A percentile compares a stretch with the other conserved stretches of the same genome.
phyloP scores from a whole-genome alignment of 2,329 filamentous ascomycete genomes.

The Colletotrichum camelliae region DNA sequence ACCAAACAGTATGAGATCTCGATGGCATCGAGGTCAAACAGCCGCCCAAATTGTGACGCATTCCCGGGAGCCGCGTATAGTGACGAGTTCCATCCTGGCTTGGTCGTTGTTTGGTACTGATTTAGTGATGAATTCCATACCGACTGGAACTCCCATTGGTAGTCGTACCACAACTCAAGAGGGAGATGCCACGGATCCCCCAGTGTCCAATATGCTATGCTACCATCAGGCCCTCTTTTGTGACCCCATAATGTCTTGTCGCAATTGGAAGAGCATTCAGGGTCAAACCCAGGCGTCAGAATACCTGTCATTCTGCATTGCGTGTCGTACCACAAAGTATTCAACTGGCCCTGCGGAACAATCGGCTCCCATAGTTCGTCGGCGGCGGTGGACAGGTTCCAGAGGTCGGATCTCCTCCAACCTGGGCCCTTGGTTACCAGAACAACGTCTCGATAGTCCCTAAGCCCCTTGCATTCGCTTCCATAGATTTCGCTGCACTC shows the following conservation, averaged over 20 bases:
- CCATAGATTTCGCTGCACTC: background rate
- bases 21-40: background rate
- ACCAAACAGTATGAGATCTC: background rate
- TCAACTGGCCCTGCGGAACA: background rate
- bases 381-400: background rate
- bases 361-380: background rate
- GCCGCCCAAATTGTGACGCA: no score
- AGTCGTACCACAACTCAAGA: no score
- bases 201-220: no score
- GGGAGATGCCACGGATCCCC: no score
- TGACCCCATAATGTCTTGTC: background rate
- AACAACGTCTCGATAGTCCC: constrained; percentile 1
- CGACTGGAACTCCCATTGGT: no score
- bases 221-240: no score
- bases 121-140: no score
- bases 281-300: background rate
- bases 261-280: no score
- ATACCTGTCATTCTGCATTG: background rate
- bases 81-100: no score
- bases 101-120: no score
- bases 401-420: background rate
- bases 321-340: background rate
- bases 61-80: background rate
- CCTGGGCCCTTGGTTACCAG: background rate
- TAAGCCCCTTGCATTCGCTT: background rate